A percentile compares a stretch with the other conserved stretches of the same genome.
Evolutionary conservation across 2,329 filamentous ascomycete genomes (phyloP).

Genomic region (Verticillium nubilum): DNA sequence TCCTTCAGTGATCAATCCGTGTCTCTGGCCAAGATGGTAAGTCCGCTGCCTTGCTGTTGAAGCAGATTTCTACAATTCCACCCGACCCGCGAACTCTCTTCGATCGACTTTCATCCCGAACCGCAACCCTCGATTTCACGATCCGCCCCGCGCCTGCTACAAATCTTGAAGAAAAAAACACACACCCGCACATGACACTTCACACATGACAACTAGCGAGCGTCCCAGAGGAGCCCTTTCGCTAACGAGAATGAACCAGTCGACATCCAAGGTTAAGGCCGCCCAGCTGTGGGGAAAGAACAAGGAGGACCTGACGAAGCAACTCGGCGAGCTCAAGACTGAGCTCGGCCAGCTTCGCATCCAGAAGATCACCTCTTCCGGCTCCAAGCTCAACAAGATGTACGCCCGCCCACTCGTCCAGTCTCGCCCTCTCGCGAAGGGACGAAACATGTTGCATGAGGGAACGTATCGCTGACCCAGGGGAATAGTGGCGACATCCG

Average conservation of each 20-base stretch:
- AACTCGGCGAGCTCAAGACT: slow-evolving; percentile 90
- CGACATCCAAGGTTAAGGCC: slow-evolving; percentile 77
- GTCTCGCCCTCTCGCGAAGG: not conserved
- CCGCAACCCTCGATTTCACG: slow-evolving; percentile 10
- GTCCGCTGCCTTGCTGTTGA: slow-evolving; percentile 17
- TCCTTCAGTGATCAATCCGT: slow-evolving; percentile 26
- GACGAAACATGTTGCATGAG: not conserved
- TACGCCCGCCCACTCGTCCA: slow-evolving; percentile 42
- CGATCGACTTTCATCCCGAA: slow-evolving; percentile 4
- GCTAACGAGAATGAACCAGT: slow-evolving; percentile 24
- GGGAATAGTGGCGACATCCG: slow-evolving; percentile 85
- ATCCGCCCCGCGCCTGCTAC: slow-evolving; percentile 13
- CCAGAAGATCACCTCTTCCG: slow-evolving; percentile 95
- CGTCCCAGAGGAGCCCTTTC: not conserved
- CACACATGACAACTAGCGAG: not conserved
- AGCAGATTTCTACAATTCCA: not conserved
- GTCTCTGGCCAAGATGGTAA: slow-evolving; percentile 36
- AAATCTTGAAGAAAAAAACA: not conserved
- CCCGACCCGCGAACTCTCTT: slow-evolving; percentile 2
- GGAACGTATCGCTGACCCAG: not conserved
- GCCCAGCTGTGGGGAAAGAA: slow-evolving; percentile 97
- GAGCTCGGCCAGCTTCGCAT: slow-evolving; percentile 96
- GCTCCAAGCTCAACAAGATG: slow-evolving; percentile 97
- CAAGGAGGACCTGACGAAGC: slow-evolving; percentile 97
- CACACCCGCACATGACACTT: not conserved